Evolutionary conservation across 192 early-diverging fungal genomes (phyloP), one percentile per base, ranked within the genome.

Genomic region (Diversispora eburnea): DNA sequence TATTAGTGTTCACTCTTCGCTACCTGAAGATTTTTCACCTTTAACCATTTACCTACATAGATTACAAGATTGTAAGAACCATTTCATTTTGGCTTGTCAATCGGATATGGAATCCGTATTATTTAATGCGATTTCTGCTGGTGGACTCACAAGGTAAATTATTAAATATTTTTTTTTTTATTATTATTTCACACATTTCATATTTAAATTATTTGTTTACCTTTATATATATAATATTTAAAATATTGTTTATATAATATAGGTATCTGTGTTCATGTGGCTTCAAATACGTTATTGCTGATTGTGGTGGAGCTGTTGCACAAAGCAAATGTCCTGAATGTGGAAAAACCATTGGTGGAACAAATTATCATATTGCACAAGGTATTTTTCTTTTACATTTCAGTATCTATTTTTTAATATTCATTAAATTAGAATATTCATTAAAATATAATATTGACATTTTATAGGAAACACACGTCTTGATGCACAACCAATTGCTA

Each of bases 191-290:
- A 33, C 25, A 33, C 25, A 33, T 33, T 33, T 33, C 2, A 33
- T 33, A 33, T 33, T 33, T 33, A 33, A 33, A 33, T 1, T 1
- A 33, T 1, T 33, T 33, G 25, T 33, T 33, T n/a, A n/a, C n/a
- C n/a, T n/a, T n/a, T 33, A 33, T 33, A 33, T 33, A 33, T 33
- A 0, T 33, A 33, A 33, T 33, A 33, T 33, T 33, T 33, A 33
- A 33, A 33, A 33, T 33, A 33, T 33, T 33, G 25, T 33, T 33
- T 33, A 33, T 54, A 54, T 51, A 51, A 51, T 51, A 58, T 10
- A 72, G 71, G 43, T 72, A 61, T 41, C 8, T 33, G 13, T 72
- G 71, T 59, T 22, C 62, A 72, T 72, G 71, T 72, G 71, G 71
- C 3, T 72, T 33, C 41, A 58, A 59, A 48, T 72, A 72, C 5